phyloP scores from a whole-genome alignment of 192 early-diverging fungal genomes.

The Linnemannia zychae region DNA sequence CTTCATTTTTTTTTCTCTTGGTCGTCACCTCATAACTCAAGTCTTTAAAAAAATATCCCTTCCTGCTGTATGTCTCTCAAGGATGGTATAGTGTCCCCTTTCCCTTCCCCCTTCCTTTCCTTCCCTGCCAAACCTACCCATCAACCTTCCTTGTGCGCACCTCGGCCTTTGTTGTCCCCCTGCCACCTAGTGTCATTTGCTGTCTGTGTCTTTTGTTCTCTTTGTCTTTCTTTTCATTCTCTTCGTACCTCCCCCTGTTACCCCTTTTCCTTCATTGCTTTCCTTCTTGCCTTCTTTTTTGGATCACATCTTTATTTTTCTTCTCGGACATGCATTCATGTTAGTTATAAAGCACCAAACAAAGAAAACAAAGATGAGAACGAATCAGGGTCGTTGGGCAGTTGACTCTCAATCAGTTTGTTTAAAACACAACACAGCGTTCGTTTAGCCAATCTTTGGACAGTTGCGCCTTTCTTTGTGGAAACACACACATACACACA shows the following conservation, averaged over 20 bases:
- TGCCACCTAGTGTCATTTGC: neutral
- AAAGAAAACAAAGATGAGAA: neutral
- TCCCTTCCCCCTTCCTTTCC: neutral
- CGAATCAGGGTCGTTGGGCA: conserved; percentile 5
- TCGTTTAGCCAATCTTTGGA: neutral
- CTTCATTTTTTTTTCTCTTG: neutral
- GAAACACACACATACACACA: too few species aligned
- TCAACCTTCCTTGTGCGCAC: neutral
- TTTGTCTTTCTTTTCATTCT: neutral
- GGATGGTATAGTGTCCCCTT: neutral
- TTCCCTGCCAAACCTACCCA: neutral
- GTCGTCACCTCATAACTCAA: neutral
- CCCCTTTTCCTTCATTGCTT: conserved; percentile 10
- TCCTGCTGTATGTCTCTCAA: neutral
- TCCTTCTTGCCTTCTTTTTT: neutral
- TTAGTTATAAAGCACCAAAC: too few species aligned
- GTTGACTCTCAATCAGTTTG: neutral
- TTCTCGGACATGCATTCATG: neutral
- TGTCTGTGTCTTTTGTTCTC: neutral
- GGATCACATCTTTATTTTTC: neutral
- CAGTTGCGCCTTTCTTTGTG: neutral
- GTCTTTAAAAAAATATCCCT: neutral
- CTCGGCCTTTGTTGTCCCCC: too few species aligned
- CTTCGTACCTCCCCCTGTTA: neutral
- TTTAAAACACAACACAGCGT: neutral